A percentile compares a stretch with the other conserved stretches of the same genome.
Evolutionary conservation across 2,329 filamentous ascomycete genomes (phyloP).

Genomic region (Aspergillus ochraceus): DNA sequence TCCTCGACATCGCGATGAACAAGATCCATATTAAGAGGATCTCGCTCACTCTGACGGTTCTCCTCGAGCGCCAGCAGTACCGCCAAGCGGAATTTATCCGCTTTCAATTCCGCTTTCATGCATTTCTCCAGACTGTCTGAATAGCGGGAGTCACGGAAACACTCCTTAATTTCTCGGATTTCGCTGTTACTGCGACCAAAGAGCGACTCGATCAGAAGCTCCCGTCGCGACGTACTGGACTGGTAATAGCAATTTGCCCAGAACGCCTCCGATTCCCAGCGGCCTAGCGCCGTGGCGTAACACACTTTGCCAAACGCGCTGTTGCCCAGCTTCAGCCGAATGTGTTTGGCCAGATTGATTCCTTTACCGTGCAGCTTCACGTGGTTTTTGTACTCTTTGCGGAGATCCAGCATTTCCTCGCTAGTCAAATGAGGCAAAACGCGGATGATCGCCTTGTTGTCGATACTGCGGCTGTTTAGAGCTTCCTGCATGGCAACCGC

Average conservation of each 20-base stretch:
- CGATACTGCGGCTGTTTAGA: slow-evolving; percentile 66
- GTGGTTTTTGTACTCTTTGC: slow-evolving; percentile 85
- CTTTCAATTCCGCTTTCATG: slow-evolving; percentile 89
- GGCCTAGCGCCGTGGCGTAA: slow-evolving; percentile 84
- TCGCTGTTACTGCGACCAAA: slow-evolving; percentile 91
- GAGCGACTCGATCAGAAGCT: slow-evolving; percentile 87
- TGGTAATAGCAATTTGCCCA: slow-evolving; percentile 99
- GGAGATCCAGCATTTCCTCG: slow-evolving; percentile 82
- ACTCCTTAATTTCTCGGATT: slow-evolving; percentile 79
- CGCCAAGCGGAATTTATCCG: slow-evolving; percentile 92
- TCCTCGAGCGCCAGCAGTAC: slow-evolving; percentile 82
- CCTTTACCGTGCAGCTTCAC: slow-evolving; percentile 64
- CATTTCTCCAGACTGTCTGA: slow-evolving; percentile 75
- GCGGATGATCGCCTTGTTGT: slow-evolving; percentile 72
- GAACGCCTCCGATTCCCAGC: slow-evolving; percentile 91
- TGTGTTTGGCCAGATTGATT: slow-evolving; percentile 53
- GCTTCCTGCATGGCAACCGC: slow-evolving; percentile 74
- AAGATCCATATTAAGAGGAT: slow-evolving; percentile 61
- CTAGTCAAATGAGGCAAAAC: slow-evolving; percentile 82
- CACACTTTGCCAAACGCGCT: slow-evolving; percentile 77
- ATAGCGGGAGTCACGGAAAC: slow-evolving; percentile 91
- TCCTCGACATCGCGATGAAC: slow-evolving; percentile 72
- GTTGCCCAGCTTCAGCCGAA: slow-evolving; percentile 52
- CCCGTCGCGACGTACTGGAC: slow-evolving; percentile 76
- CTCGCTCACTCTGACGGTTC: slow-evolving; percentile 76